Evolutionary conservation across 306 rosid species (phyloP), one percentile per base, ranked within the genome.

Genomic region (Trifolium dubium): DNA sequence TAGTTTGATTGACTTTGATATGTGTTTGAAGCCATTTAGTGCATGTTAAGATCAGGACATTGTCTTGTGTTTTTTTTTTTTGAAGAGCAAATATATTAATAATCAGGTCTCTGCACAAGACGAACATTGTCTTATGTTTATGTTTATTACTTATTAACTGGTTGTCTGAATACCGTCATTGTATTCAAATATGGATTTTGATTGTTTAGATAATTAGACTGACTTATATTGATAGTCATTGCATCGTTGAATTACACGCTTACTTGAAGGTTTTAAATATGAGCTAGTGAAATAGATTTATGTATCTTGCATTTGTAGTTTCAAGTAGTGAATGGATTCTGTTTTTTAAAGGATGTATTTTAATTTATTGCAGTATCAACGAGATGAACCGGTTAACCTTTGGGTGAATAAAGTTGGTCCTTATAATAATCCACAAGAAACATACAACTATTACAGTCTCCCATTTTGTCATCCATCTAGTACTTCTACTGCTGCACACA

Each of bases 321-420:
- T 72, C 50, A 39, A 31, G 23, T n/a, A 12, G 63, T 32, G 28
- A 39, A 41, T 46, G 77, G 60, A 49, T 63, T 84, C 59, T 69
- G 54, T 56, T 80, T 50, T 32, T 69, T 63, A 74, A 61, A 49
- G 34, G 19, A 37, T 77, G 72, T 56, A 31, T 60, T 56, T 28
- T 44, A 66, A 74, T 72, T 50, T 59, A 54, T 65, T 85, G 86
- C 92, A 95, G 99, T 95, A 88, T 86, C 88, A 82, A 81, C 71
- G 18, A 37, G 88, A 82, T 5, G 97, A 95, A 11, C 29, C 72
- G 10, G 96, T 95, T 82, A 87, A 73, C 68, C 98, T 95, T 69
- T 95, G 99, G 99, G 99, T 92, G 68, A 95, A 95, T 81, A 95
- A 95, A 90, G 96, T 95, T 64, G 99, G 98, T 37, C 99, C 99